phyloP scores from a whole-genome alignment of 2,329 filamentous ascomycete genomes.

The Chaetomiaceae sp. region DNA sequence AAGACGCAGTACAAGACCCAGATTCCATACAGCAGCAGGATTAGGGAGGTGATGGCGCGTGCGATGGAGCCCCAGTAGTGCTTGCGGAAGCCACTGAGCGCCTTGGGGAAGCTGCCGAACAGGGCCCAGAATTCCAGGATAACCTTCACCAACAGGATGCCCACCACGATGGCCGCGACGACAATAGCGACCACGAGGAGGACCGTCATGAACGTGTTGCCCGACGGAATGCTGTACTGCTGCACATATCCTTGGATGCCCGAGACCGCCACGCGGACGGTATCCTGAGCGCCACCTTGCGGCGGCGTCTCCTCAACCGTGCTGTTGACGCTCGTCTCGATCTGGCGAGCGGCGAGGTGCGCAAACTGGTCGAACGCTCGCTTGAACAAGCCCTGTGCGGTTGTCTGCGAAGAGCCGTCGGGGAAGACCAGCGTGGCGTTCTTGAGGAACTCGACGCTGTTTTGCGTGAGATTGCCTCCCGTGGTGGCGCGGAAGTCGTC shows the following conservation, averaged over 20 bases:
- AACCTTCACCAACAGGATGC: constrained; percentile 85
- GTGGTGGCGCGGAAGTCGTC: constrained; percentile 76
- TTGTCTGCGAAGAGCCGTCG: constrained; percentile 50
- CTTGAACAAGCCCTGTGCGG: constrained; percentile 32
- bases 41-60: constrained; percentile 82
- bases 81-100: constrained; percentile 79
- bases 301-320: constrained; percentile 26
- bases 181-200: constrained; percentile 84
- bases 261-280: constrained; percentile 53
- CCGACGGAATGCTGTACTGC: constrained; percentile 75
- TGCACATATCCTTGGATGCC: constrained; percentile 83
- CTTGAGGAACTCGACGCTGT: constrained; percentile 69
- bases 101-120: constrained; percentile 79
- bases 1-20: constrained; percentile 97
- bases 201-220: constrained; percentile 95
- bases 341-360: constrained; percentile 50
- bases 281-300: constrained; percentile 26
- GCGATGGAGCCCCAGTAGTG: constrained; percentile 94
- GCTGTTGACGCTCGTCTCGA: constrained; percentile 43
- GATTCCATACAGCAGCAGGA: constrained; percentile 86
- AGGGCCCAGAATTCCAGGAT: constrained; percentile 87
- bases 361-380: constrained; percentile 49
- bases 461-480: constrained; percentile 79
- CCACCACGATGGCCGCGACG: constrained; percentile 75
- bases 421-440: constrained; percentile 72